Base-by-base conservation (phyloP, 495 filamentous ascomycete species). In the Xylaria sp. region DNA sequence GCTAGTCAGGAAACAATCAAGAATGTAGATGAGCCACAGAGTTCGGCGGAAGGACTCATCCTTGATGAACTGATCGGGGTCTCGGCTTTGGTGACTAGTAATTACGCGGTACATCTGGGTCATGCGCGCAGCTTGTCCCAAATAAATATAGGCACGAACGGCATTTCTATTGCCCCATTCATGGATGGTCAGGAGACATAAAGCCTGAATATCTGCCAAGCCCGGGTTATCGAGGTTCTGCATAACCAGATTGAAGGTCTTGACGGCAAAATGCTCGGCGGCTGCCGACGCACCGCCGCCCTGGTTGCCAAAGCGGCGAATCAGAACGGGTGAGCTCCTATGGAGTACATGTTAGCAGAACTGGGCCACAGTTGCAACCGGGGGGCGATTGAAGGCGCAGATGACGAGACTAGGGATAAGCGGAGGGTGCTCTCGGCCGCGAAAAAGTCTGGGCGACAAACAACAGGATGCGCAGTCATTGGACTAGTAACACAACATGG, bases 1-100 rank as follows among this genome's bases (percentile, higher is more conserved):
- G 78, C 83, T 85, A 24, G 84, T 85, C n/a, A 86, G 80, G 68
- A 86, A 84, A 75, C 83, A 86, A 72, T 86, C 84, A 43, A 86
- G 80, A 44, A 86, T 84, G 72, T 86, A 85, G 64, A 85, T 84
- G 53, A 86, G 79, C 84, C 84, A 86, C 33, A 86, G 72, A 0
- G 84, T 84, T 37, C 84, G 83, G 35, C 84, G 82, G 77, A 85
- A 84, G 3, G 83, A 85, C 71, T 86, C 84, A 21, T 86, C 84
- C 73, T 83, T 80, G 41, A 85, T 80, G 74, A 86, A 86, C 72
- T 82, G 82, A 68, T 85, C 83, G 2, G 83, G 80, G 50, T 86
- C 83, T 50, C 78, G 74, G 37, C 75, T 77, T 58, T 82, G 82
- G 61, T 85, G 83, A 11, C 78, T 79, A 24, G 83, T 82, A 46